Conservation (phyloP, 78 protist genomes). For the Dictyostelium discoideum region dicty_2.7 NC_007088.5:1796001-1796500, state of each 20-base stretch:
- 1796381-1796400: background rate
- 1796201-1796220: too few relatives aligned
- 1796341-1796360: background rate
- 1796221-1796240: too few relatives aligned
- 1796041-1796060: too few relatives aligned
- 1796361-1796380: background rate
- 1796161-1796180: background rate
- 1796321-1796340: background rate
- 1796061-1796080: too few relatives aligned
- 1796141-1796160: too few relatives aligned
- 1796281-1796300: background rate
- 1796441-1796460: constrained; percentile 15
- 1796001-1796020: background rate
- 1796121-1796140: background rate
- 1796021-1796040: too few relatives aligned
- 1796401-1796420: background rate
- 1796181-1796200: background rate
- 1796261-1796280: too few relatives aligned
- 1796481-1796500: constrained; percentile 31
- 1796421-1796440: constrained; percentile 4
- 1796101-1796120: too few relatives aligned
- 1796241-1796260: too few relatives aligned
- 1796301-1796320: background rate
- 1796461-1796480: constrained; percentile 33
- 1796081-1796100: background rate